Conservation (phyloP, 371 early-diverging fungal species). For the Actinomortierella wolfii region DNA sequence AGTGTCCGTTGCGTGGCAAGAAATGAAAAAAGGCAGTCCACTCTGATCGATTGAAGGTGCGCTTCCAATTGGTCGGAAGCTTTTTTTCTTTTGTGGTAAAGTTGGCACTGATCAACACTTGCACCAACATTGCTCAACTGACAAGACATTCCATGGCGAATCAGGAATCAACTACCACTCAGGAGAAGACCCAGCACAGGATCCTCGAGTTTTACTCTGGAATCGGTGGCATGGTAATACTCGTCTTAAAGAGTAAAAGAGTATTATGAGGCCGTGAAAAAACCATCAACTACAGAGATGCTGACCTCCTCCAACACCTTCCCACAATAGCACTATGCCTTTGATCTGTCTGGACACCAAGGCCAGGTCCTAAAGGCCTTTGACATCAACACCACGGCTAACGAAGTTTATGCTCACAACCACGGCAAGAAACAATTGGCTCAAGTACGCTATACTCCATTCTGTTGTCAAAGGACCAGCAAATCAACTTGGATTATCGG, state of each 20-base stretch:
- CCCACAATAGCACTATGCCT: conserved; percentile 69
- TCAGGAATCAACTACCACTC: too few relatives aligned
- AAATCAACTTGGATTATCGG: too few relatives aligned
- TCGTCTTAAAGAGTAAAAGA: neutral
- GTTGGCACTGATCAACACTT: too few relatives aligned
- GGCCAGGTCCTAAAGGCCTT: conserved; percentile 72
- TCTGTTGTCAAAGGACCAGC: too few relatives aligned
- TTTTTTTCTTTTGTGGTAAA: too few relatives aligned
- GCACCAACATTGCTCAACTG: too few relatives aligned
- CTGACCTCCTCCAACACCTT: neutral
- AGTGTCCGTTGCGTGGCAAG: neutral
- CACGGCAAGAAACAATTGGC: conserved; percentile 66
- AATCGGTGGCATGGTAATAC: conserved; percentile 72
- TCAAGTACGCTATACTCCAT: conserved; percentile 51
- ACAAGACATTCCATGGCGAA: too few relatives aligned
- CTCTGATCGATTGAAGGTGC: too few relatives aligned
- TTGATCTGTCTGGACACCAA: conserved; percentile 59
- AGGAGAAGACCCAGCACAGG: conserved; percentile 18
- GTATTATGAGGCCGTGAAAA: neutral
- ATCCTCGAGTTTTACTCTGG: conserved; percentile 75
- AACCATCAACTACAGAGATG: neutral
- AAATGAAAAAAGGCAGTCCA: too few relatives aligned
- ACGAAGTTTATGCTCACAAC: conserved; percentile 79
- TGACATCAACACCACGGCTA: conserved; percentile 82
- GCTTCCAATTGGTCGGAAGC: too few relatives aligned